phyloP scores from a whole-genome alignment of 208 protist species.

The Crithidia bombi region DNA sequence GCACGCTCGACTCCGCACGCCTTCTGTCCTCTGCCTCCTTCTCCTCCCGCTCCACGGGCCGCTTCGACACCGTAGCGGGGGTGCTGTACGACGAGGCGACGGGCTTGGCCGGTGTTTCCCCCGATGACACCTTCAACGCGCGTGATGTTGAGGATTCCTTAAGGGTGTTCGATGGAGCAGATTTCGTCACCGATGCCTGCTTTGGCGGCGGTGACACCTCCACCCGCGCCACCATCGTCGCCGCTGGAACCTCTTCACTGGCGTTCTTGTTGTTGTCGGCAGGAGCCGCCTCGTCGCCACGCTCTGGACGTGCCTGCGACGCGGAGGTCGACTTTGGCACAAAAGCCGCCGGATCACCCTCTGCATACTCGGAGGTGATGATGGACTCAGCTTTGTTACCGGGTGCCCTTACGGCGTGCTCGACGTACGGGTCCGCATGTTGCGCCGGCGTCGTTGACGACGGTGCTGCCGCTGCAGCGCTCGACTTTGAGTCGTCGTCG shows the following conservation, averaged over 20 bases:
- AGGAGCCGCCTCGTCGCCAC: not conserved
- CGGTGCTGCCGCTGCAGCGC: not conserved
- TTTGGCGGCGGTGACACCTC: slow-evolving; percentile 20
- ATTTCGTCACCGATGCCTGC: not conserved
- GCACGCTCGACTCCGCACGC: not conserved
- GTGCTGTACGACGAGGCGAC: slow-evolving; percentile 8
- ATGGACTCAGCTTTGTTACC: not conserved
- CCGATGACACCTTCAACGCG: not conserved
- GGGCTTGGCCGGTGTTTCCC: not conserved
- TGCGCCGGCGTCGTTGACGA: not conserved
- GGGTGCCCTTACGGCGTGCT: not conserved
- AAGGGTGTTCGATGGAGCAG: not conserved
- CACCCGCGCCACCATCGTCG: slow-evolving; percentile 22
- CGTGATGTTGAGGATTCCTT: not conserved
- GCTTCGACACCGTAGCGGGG: slow-evolving; percentile 25
- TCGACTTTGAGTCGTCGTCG: slow-evolving; percentile 18
- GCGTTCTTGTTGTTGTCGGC: not conserved
- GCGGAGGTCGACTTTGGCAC: slow-evolving; percentile 2
- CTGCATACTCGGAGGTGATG: not conserved
- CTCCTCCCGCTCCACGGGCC: slow-evolving; percentile 10
- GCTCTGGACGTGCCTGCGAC: not conserved
- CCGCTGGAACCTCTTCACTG: not conserved
- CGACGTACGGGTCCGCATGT: not conserved
- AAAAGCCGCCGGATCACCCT: not conserved
- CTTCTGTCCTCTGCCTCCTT: not conserved